phyloP scores from a whole-genome alignment of 257 asterid species.

The Phtheirospermum japonicum region DNA sequence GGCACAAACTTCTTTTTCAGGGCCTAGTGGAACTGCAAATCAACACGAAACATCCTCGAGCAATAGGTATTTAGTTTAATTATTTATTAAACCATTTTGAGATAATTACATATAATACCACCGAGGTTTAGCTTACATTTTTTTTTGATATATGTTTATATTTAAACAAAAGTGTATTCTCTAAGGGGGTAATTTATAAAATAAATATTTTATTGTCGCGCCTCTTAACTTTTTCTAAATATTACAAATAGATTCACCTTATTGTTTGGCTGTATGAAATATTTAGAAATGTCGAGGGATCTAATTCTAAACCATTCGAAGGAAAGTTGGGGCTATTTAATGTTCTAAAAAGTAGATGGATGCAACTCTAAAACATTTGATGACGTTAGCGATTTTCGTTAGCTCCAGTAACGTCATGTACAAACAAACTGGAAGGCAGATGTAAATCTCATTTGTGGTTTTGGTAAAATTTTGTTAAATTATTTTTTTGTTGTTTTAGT shows the following conservation, averaged over 20 bases:
- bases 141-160: too few relatives aligned
- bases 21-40: slow-evolving; percentile 43
- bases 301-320: too few relatives aligned
- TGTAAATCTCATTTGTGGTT: background rate
- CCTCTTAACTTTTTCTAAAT: background rate
- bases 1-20: slow-evolving; percentile 41
- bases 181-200: too few relatives aligned
- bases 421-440: background rate
- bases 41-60: slow-evolving; percentile 43
- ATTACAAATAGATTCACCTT: background rate
- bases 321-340: background rate
- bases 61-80: slow-evolving; percentile 44
- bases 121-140: too few relatives aligned
- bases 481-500: too few relatives aligned
- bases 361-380: too few relatives aligned
- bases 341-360: too few relatives aligned
- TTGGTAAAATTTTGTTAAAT: too few relatives aligned
- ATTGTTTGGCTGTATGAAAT: background rate
- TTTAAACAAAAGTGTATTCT: too few relatives aligned
- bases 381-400: background rate
- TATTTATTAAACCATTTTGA: background rate
- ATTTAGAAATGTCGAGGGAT: too few relatives aligned
- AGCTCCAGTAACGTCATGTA: background rate
- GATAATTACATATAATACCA: background rate
- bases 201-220: background rate